Percentiles rank a stretch among this genome's conserved stretches.
These are phyloP conservation scores for Wickerhamomyces tratensis DNA, from an alignment of 805 yeast species.

Conservation along the genomic window DNA sequence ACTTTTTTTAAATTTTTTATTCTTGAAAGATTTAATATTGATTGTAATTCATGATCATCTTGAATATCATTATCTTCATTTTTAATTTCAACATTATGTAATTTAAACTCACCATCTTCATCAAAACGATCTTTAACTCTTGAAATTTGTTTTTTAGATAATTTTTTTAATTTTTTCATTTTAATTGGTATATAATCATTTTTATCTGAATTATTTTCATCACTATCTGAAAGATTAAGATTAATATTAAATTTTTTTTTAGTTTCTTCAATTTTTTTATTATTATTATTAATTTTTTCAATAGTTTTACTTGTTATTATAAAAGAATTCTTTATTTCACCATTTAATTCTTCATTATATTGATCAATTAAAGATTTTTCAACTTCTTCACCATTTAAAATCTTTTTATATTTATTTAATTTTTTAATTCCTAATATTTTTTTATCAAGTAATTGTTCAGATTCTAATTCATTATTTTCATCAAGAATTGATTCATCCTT, in stretches of 20 bases:
- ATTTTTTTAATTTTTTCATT: conserved; percentile 20
- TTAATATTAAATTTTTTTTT: conserved; percentile 4
- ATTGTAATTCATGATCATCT: conserved; percentile 16
- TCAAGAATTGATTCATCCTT: conserved; percentile 13
- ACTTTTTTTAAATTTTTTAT: conserved; percentile 8
- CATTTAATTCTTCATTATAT: conserved; percentile 8
- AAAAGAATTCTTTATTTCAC: conserved; percentile 6
- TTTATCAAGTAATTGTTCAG: conserved; percentile 9
- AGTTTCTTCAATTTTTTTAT: not conserved
- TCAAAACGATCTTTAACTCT: conserved; percentile 3
- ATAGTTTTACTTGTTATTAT: conserved; percentile 5
- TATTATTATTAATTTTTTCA: not conserved
- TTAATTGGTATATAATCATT: conserved; percentile 20
- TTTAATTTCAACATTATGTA: conserved; percentile 18
- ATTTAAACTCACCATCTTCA: conserved; percentile 12
- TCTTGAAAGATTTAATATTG: conserved; percentile 17
- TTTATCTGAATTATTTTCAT: not conserved
- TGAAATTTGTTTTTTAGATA: conserved; percentile 3
- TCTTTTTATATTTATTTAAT: conserved; percentile 3
- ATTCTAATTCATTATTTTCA: conserved; percentile 15
- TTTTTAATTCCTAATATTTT: conserved; percentile 3
- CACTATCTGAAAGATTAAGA: conserved; percentile 7
- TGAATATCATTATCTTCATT: conserved; percentile 12
- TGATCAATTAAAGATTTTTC: conserved; percentile 7
- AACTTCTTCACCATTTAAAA: conserved; percentile 6